Evolutionary conservation across 331 rosid genomes (phyloP).

Genomic region (Rosa hybrid): DNA sequence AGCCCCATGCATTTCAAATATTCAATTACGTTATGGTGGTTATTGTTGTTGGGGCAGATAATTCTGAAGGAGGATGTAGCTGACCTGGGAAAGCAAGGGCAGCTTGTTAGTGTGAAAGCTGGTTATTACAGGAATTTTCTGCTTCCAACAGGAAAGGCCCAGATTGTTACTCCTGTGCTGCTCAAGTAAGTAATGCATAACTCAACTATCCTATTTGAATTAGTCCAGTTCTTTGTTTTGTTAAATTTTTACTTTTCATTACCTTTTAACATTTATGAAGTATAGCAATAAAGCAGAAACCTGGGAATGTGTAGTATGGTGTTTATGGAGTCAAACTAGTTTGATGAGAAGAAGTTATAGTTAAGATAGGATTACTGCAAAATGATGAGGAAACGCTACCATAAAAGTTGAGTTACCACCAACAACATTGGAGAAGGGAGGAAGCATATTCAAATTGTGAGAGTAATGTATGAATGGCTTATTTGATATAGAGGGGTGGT

Average conservation of each 20-base stretch:
- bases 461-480: not conserved
- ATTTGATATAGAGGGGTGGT: not conserved
- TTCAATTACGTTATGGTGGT: not conserved
- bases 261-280: not conserved
- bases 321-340: not conserved
- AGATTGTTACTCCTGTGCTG: conserved; percentile 69
- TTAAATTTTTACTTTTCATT: not conserved
- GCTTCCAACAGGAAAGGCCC: conserved; percentile 75
- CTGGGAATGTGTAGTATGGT: not conserved
- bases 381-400: not conserved
- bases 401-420: not conserved
- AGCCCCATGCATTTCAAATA: not conserved
- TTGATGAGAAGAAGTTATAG: not conserved
- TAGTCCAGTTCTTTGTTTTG: not conserved
- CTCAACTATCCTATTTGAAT: conserved; percentile 9
- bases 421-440: not conserved
- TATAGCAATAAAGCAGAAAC: not conserved
- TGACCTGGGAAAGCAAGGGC: conserved; percentile 69
- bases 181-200: conserved; percentile 85
- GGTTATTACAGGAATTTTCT: conserved; percentile 81
- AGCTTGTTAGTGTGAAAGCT: conserved; percentile 73
- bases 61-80: conserved; percentile 80
- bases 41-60: conserved; percentile 53
- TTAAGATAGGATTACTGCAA: not conserved
- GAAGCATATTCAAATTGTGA: not conserved